Evolutionary conservation across 345 rosid genomes (phyloP).

Genomic region (Pelargonium nanum): DNA sequence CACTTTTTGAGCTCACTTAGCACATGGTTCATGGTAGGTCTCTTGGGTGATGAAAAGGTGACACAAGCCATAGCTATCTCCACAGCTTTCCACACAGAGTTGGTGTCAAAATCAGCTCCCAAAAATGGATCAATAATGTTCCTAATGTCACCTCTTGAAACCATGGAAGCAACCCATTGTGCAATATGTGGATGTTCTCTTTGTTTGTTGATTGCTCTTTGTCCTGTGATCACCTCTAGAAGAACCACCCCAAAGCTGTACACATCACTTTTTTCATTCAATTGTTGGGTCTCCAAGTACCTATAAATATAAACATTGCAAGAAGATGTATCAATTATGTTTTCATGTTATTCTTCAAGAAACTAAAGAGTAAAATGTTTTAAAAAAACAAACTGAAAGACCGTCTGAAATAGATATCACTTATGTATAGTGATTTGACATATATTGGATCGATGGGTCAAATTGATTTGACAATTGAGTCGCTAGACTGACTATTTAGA

Average conservation of each 20-base stretch:
- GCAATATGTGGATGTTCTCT: constrained; percentile 11
- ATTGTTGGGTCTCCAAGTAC: constrained; percentile 9
- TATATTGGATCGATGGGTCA: too few species aligned
- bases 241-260: constrained; percentile 34
- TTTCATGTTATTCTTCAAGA: background rate
- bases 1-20: constrained; percentile 20
- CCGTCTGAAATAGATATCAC: too few species aligned
- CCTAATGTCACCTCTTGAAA: constrained; percentile 21
- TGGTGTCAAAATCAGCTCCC: constrained; percentile 14
- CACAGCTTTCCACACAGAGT: constrained; percentile 22
- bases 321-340: background rate
- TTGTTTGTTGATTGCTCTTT: constrained; percentile 9
- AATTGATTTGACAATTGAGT: too few species aligned
- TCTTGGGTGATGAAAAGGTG: constrained; percentile 8
- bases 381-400: too few species aligned
- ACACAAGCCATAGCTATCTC: constrained; percentile 30
- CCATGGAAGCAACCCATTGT: constrained; percentile 8
- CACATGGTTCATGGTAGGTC: constrained; percentile 29
- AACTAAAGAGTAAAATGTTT: too few species aligned
- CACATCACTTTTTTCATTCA: constrained; percentile 27
- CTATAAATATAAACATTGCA: constrained; percentile 2
- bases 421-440: too few species aligned
- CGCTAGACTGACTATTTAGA: too few species aligned
- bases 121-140: constrained; percentile 23
- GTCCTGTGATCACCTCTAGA: constrained; percentile 28